Percentiles rank a stretch among this genome's conserved stretches.
These are phyloP conservation scores for Baorangia bicolor DNA, from an alignment of 768 basidiomycete species.

Conservation along the genomic window DNA sequence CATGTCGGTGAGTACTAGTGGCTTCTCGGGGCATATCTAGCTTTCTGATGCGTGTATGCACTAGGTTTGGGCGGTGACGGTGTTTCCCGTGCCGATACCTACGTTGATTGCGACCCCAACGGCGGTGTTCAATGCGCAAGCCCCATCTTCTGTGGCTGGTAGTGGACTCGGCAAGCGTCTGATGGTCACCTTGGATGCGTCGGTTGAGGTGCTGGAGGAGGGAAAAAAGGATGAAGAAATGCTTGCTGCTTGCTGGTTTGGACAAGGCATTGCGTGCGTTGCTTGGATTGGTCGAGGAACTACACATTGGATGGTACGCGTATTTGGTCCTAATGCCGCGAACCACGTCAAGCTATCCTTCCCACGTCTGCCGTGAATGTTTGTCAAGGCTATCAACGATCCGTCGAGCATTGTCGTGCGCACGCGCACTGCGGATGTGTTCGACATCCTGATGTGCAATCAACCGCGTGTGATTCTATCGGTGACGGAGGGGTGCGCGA, in stretches of 20 bases:
- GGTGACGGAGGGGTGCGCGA: slow-evolving; percentile 79
- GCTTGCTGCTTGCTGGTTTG: slow-evolving; percentile 61
- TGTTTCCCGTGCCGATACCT: slow-evolving; percentile 98
- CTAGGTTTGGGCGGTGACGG: slow-evolving; percentile 87
- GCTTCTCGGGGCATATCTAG: neutral
- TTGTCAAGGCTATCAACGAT: slow-evolving; percentile 90
- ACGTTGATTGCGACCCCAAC: too few species aligned
- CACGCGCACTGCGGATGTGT: slow-evolving; percentile 73
- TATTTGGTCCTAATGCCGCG: neutral
- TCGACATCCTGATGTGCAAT: slow-evolving; percentile 90
- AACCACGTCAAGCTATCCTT: slow-evolving; percentile 95
- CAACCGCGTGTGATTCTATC: too few species aligned
- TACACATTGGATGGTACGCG: slow-evolving; percentile 81
- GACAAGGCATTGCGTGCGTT: slow-evolving; percentile 74
- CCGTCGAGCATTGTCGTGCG: too few species aligned
- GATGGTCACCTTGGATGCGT: slow-evolving; percentile 70
- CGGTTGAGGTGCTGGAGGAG: slow-evolving; percentile 78
- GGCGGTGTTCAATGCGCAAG: slow-evolving; percentile 91
- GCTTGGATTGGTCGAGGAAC: slow-evolving; percentile 74
- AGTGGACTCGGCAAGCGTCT: slow-evolving; percentile 82
- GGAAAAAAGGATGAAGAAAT: slow-evolving; percentile 73
- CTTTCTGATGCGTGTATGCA: neutral
- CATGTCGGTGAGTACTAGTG: slow-evolving; percentile 70
- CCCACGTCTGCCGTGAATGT: slow-evolving; percentile 94
- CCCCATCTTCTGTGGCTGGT: slow-evolving; percentile 88